Conservation (phyloP, 139 green algal species). For the Micractinium sp. region DNA sequence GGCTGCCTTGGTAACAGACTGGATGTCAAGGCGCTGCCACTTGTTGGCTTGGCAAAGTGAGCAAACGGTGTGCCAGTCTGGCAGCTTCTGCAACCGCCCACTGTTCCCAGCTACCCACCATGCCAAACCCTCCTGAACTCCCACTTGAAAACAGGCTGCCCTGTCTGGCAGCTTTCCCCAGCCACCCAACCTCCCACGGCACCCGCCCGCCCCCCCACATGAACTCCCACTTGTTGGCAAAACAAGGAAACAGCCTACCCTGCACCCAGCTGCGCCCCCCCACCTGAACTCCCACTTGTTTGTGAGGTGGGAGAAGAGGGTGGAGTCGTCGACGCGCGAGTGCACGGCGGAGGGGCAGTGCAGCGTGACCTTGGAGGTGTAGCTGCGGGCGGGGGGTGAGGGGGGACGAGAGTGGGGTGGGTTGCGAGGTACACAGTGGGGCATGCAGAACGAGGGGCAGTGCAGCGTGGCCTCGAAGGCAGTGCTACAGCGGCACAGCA, state of each 20-base stretch:
- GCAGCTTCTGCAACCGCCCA: no score
- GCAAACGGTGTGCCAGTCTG: no score
- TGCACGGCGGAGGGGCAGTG: conserved; percentile 50
- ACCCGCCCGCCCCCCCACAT: no score
- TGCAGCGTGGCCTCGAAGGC: no score
- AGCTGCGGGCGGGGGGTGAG: conserved; percentile 57
- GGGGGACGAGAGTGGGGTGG: neutral
- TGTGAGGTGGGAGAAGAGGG: conserved; percentile 87
- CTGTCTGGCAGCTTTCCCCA: no score
- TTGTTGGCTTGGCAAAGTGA: neutral
- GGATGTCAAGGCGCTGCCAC: neutral
- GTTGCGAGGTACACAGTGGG: neutral
- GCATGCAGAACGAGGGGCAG: no score
- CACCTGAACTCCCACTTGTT: conserved; percentile 78
- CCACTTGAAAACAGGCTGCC: no score
- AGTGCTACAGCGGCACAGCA: no score
- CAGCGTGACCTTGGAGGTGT: conserved; percentile 80
- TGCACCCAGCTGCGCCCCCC: neutral
- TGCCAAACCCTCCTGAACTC: conserved; percentile 48
- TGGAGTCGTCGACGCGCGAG: conserved; percentile 69
- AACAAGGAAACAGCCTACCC: no score
- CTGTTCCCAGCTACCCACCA: neutral
- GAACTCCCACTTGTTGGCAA: no score
- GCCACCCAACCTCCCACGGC: no score
- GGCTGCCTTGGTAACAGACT: no score